Base-by-base conservation (phyloP, 1,139 yeast species). In the Kodamaea sp. region DNA sequence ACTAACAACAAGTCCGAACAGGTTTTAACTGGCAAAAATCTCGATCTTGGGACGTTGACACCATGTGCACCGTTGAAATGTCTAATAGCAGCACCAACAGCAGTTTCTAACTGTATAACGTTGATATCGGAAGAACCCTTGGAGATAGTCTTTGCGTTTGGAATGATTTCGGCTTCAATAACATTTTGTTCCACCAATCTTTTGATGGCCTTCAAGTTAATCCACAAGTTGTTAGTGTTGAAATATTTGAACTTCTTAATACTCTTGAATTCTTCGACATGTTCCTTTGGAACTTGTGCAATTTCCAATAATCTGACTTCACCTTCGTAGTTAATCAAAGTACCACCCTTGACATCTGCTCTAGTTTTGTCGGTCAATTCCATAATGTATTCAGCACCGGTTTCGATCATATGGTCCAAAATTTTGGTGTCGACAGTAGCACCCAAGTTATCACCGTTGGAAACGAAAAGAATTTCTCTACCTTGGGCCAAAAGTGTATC, bases 281-380 rank as follows among this genome's bases (percentile, higher is more conserved):
- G 98, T 64, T 90, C 97, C 67, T 89, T 89, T 62, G 98, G 97
- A 48, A 92, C 98, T 73, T 92, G 98, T 35, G 98, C 98, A 56
- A 94, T 92, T 70, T 92, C 98, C 57, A 92, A 78, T 60, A 92
- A 78, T 67, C 97, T 82, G 45, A 92, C 96, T 58, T 84, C 83
- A 46, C 97, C 97, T 54, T 89, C 94, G 65, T 94, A 92, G 67
- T 88, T 89, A 63, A 92, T 90, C 63, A 92, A 79, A 53, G 98
- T 92, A 75, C 98, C 98, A 73, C 98, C 98, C 72, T 92, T 92
- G 58, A 92, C 98, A 65, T 92, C 98, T 35, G 98, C 98, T 67
- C 98, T 84, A 40, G 98, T 92, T 75, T 92, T 92, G 70, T 92
- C 96, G 43, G 98, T 94, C 64, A 92, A 79, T 70, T 92, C 98